Conservation (phyloP, 169 alveolate species). For the Plasmodium gallinaceum region DNA sequence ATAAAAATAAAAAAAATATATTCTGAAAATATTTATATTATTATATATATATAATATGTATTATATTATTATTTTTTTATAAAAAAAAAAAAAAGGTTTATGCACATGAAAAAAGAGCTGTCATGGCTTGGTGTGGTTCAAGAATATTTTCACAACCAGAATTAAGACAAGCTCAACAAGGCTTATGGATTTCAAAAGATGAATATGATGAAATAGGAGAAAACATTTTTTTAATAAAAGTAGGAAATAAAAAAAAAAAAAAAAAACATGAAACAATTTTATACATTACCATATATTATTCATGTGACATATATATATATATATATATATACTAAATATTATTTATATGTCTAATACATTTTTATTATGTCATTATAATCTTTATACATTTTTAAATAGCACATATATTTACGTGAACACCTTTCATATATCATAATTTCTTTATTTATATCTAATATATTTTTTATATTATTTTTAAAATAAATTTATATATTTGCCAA, state of each 20-base stretch:
- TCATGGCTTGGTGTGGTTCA: conserved; percentile 76
- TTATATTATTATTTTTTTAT: not conserved
- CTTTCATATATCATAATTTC: not conserved
- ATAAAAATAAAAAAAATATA: too few species aligned
- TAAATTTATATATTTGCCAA: not conserved
- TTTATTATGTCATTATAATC: too few species aligned
- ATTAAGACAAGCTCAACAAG: conserved; percentile 75
- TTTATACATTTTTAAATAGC: too few species aligned
- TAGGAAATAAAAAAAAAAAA: conserved; percentile 39
- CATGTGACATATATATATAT: too few species aligned
- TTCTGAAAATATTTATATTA: conserved; percentile 20
- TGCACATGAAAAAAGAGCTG: conserved; percentile 61
- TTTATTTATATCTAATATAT: not conserved
- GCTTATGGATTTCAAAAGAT: conserved; percentile 81
- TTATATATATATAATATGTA: not conserved
- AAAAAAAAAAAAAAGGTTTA: conserved; percentile 24
- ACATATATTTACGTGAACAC: too few species aligned
- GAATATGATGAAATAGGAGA: conserved; percentile 81
- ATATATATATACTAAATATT: too few species aligned
- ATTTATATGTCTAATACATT: too few species aligned
- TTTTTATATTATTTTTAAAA: not conserved
- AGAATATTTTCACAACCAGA: conserved; percentile 67
- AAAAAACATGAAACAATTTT: not conserved
- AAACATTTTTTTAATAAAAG: conserved; percentile 75
- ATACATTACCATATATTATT: too few species aligned